A percentile compares a stretch with the other conserved stretches of the same genome.
Evolutionary conservation across 371 early-diverging fungal genomes (phyloP).

Genomic region (Chytridium lagenaria): DNA sequence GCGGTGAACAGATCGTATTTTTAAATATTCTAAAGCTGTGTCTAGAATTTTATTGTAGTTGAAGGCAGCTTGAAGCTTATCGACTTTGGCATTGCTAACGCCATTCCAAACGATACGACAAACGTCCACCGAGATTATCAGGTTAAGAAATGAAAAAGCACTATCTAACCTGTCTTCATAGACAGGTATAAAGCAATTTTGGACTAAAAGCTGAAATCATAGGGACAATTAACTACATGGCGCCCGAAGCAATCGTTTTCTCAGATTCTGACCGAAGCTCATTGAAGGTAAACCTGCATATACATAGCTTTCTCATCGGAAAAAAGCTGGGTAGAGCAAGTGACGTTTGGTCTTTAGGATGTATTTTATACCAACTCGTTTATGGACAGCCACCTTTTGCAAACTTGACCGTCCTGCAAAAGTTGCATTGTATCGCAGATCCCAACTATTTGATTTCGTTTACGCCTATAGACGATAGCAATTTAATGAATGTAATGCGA

Average conservation of each 20-base stretch:
- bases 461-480: slow-evolving; percentile 39
- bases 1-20: slow-evolving; percentile 62
- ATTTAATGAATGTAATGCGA: slow-evolving; percentile 64
- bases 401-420: slow-evolving; percentile 67
- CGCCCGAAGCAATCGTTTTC: slow-evolving; percentile 85
- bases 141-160: slow-evolving; percentile 34
- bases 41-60: slow-evolving; percentile 82
- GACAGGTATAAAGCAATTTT: slow-evolving; percentile 12
- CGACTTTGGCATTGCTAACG: slow-evolving; percentile 99
- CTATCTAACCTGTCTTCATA: not conserved
- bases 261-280: slow-evolving; percentile 22
- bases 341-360: slow-evolving; percentile 98
- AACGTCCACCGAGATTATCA: slow-evolving; percentile 90
- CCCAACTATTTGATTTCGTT: slow-evolving; percentile 63
- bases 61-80: slow-evolving; percentile 88
- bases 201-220: slow-evolving; percentile 43
- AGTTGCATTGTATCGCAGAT: slow-evolving; percentile 74
- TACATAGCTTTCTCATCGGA: slow-evolving; percentile 31
- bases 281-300: slow-evolving; percentile 14
- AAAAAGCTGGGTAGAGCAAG: slow-evolving; percentile 50
- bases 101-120: slow-evolving; percentile 93
- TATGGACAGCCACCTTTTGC: slow-evolving; percentile 92
- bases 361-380: slow-evolving; percentile 96
- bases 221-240: slow-evolving; percentile 98
- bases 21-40: not conserved